A percentile compares a stretch with the other conserved stretches of the same genome.
phyloP scores from a whole-genome alignment of 225 moss, liverwort and hornwort genomes.

The Takakia lepidozioides region DNA sequence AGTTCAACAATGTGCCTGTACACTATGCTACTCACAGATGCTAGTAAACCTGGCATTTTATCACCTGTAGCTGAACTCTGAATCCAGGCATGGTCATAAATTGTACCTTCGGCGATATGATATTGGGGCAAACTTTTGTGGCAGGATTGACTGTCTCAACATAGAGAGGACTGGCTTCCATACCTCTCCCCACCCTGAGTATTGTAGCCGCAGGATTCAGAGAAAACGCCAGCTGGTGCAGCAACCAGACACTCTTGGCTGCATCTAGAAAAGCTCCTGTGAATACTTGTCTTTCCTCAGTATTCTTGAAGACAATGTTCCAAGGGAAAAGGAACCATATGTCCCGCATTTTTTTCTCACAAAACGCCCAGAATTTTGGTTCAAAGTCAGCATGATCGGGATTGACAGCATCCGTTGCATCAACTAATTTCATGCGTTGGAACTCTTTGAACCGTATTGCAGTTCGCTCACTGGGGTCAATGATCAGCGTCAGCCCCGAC shows the following conservation, averaged over 20 bases:
- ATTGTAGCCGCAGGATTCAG: constrained; percentile 57
- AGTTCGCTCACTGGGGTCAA: constrained; percentile 63
- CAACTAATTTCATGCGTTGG: constrained; percentile 62
- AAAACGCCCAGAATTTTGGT: constrained; percentile 57
- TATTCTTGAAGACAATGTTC: constrained; percentile 88
- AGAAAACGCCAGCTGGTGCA: constrained; percentile 73
- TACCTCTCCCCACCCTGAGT: constrained; percentile 71
- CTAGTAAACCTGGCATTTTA: constrained; percentile 86
- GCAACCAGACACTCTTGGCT: constrained; percentile 83
- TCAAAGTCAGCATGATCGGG: constrained; percentile 49
- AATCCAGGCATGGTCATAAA: constrained; percentile 91
- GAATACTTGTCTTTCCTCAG: constrained; percentile 58
- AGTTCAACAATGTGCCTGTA: no score
- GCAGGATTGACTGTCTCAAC: constrained; percentile 50
- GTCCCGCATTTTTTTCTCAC: constrained; percentile 85
- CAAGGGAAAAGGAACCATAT: constrained; percentile 94
- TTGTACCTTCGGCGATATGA: no score
- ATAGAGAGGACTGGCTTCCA: constrained; percentile 52
- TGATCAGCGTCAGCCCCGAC: constrained; percentile 62
- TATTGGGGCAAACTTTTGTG: constrained; percentile 25
- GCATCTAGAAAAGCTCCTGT: constrained; percentile 81
- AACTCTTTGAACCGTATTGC: constrained; percentile 64
- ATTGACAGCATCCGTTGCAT: constrained; percentile 66
- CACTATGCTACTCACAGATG: no score
- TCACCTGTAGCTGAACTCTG: constrained; percentile 64